A percentile compares a stretch with the other conserved stretches of the same genome.
phyloP scores from a whole-genome alignment of 176 grass and related monocot species.

The Otatea glauca region DNA sequence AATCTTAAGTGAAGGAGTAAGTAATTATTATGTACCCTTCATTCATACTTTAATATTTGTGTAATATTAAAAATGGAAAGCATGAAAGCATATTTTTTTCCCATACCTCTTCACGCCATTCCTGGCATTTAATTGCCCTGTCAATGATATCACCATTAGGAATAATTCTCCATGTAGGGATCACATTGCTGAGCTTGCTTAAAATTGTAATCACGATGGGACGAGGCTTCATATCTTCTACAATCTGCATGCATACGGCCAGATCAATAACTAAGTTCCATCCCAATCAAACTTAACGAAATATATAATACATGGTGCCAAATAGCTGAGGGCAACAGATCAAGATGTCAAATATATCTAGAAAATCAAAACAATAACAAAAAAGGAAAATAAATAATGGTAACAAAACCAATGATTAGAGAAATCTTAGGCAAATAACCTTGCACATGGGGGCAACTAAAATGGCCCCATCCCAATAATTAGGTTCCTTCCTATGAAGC shows the following conservation, averaged over 20 bases:
- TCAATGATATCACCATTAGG: conserved; percentile 65
- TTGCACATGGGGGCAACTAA: conserved; percentile 88
- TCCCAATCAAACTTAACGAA: neutral
- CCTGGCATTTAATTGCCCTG: conserved; percentile 52
- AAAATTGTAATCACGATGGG: conserved; percentile 57
- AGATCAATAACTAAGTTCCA: neutral
- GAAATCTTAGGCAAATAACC: conserved; percentile 29
- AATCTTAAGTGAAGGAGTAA: too few species aligned
- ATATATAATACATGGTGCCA: neutral
- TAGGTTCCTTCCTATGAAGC: conserved; percentile 70
- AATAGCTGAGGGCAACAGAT: neutral
- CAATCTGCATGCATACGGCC: conserved; percentile 53
- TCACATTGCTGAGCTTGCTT: conserved; percentile 48
- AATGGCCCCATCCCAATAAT: conserved; percentile 70
- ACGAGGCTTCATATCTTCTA: conserved; percentile 67
- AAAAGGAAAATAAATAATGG: neutral
- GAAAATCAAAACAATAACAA: neutral
- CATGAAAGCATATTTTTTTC: neutral
- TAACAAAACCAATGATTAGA: neutral
- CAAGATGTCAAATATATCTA: neutral
- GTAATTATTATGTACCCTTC: too few species aligned
- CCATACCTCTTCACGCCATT: conserved; percentile 62
- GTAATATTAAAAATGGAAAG: too few species aligned
- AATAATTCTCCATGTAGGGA: conserved; percentile 74
- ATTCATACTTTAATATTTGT: too few species aligned